These are phyloP conservation scores for Fusarium torulosum DNA, from an alignment of 2,329 filamentous ascomycete species.

Conservation along the genomic window DNA sequence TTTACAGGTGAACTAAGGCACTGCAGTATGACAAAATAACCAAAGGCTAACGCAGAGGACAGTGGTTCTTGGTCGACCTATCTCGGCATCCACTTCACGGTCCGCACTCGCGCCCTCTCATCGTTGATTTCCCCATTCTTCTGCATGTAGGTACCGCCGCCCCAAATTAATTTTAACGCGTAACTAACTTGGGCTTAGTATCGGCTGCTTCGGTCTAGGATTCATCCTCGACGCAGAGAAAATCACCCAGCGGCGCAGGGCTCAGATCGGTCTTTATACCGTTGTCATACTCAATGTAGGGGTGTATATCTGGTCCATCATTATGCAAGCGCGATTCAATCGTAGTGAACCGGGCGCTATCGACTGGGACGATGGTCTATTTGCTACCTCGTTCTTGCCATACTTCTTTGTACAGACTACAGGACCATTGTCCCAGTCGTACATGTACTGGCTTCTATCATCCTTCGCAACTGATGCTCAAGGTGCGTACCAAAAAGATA, in stretches of 20 bases:
- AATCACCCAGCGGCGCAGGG: conserved; percentile 11
- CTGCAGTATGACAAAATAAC: accelerated
- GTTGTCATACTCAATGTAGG: conserved; percentile 15
- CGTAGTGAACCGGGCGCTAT: conserved; percentile 1
- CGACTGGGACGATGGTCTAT: conserved; percentile 16
- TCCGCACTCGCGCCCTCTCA: conserved; percentile 13
- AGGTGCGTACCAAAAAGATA: neutral
- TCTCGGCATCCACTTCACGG: conserved; percentile 20
- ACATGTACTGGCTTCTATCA: conserved; percentile 26
- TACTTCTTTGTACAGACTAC: conserved; percentile 27
- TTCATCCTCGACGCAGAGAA: conserved; percentile 21
- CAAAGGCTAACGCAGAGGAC: accelerated
- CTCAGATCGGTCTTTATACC: conserved; percentile 11
- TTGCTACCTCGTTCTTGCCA: neutral
- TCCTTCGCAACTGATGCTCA: conserved; percentile 22
- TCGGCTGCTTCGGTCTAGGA: conserved; percentile 15
- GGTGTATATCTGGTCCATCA: conserved; percentile 21
- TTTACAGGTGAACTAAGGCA: neutral
- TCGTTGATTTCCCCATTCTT: conserved; percentile 21
- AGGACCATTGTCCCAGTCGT: conserved; percentile 8
- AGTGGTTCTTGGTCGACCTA: conserved; percentile 25
- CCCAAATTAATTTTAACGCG: too few species aligned
- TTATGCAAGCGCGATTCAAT: conserved; percentile 17
- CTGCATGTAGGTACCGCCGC: conserved; percentile 25
- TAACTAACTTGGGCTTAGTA: too few species aligned